phyloP scores from a whole-genome alignment of 768 basidiomycete species.

The Chiua virens region DNA sequence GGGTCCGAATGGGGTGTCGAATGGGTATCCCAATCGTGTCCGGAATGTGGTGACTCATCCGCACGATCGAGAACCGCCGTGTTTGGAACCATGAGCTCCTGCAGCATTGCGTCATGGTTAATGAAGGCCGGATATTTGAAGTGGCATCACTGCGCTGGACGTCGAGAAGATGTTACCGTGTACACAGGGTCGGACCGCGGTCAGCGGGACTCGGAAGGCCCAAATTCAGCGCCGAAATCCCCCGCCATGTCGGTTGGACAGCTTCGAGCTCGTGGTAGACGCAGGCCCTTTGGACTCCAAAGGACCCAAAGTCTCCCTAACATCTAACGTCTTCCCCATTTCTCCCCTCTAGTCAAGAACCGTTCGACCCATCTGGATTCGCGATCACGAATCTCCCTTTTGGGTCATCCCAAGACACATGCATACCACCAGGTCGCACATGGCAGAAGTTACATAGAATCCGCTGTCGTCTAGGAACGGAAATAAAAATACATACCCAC shows the following conservation, averaged over 20 bases:
- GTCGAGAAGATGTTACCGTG: too few relatives aligned
- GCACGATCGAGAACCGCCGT: too few relatives aligned
- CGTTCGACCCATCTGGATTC: slow-evolving; percentile 43
- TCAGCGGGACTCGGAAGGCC: too few relatives aligned
- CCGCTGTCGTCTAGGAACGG: slow-evolving; percentile 66
- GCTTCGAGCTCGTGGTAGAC: slow-evolving; percentile 48
- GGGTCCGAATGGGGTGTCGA: background rate
- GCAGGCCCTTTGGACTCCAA: slow-evolving; percentile 65
- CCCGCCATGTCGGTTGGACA: too few relatives aligned
- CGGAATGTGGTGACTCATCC: background rate
- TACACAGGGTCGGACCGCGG: too few relatives aligned
- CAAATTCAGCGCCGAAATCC: too few relatives aligned
- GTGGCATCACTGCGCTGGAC: too few relatives aligned
- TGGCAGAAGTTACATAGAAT: slow-evolving; percentile 72
- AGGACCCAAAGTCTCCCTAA: slow-evolving; percentile 41
- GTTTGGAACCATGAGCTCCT: too few relatives aligned
- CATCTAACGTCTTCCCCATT: slow-evolving; percentile 56
- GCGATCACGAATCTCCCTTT: slow-evolving; percentile 62
- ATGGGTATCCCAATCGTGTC: background rate
- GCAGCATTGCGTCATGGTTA: too few relatives aligned
- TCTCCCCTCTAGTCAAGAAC: slow-evolving; percentile 47
- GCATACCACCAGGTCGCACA: slow-evolving; percentile 84
- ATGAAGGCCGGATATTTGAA: too few relatives aligned
- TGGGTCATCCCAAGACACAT: slow-evolving; percentile 46
- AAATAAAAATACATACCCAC: background rate